A percentile compares a stretch with the other conserved stretches of the same genome.
phyloP scores from a whole-genome alignment of 257 asterid species.

The Cynanchum wilfordii region DNA sequence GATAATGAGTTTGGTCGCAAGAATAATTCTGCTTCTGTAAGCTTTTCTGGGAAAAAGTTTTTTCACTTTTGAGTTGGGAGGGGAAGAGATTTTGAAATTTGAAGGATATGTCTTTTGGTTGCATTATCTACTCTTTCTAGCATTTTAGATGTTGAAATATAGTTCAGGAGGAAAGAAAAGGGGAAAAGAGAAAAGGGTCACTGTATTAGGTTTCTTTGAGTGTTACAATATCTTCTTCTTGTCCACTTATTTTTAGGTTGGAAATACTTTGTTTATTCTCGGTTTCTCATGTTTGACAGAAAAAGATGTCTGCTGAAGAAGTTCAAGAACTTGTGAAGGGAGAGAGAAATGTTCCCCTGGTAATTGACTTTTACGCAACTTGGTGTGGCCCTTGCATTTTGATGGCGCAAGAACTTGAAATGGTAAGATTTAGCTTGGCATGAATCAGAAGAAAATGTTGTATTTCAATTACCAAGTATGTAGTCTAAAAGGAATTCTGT shows the following conservation, averaged over 20 bases:
- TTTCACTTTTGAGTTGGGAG: not conserved
- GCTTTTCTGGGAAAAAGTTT: not conserved
- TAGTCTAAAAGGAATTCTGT: not conserved
- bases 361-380: slow-evolving; percentile 90
- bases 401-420: slow-evolving; percentile 99
- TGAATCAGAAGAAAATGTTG: not conserved
- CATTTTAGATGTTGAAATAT: not conserved
- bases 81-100: not conserved
- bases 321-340: slow-evolving; percentile 75
- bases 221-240: not conserved
- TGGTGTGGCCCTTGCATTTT: slow-evolving; percentile 99
- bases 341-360: slow-evolving; percentile 70
- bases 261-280: slow-evolving; percentile 9
- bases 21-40: not conserved
- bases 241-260: not conserved
- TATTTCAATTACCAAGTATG: not conserved
- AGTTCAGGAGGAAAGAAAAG: not conserved
- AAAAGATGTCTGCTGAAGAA: slow-evolving; percentile 75
- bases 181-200: not conserved
- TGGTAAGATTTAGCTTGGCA: slow-evolving; percentile 36
- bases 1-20: too few relatives aligned
- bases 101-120: not conserved
- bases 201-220: not conserved
- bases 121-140: not conserved
- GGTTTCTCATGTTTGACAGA: slow-evolving; percentile 29